Conservation (phyloP, 1,284 basidiomycete genomes). For the Pascua sp. region DNA sequence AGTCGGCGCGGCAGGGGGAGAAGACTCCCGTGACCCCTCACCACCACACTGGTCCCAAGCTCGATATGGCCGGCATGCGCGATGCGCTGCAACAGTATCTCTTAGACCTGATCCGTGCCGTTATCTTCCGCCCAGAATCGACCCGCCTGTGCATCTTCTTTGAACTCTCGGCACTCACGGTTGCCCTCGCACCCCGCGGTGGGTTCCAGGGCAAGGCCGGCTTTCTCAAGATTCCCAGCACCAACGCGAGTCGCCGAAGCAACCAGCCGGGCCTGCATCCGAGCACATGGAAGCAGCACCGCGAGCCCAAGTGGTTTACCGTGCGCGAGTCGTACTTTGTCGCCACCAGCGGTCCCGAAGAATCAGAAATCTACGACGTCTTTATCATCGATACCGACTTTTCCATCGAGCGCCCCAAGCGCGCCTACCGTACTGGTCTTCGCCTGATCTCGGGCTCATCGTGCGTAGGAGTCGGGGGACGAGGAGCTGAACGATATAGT, state of each 20-base stretch:
- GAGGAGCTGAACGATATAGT: neutral
- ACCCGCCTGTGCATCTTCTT: conserved; percentile 93
- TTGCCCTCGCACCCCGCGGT: conserved; percentile 75
- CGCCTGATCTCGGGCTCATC: conserved; percentile 32
- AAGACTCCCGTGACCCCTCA: neutral
- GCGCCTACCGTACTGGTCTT: conserved; percentile 45
- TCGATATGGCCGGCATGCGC: conserved; percentile 56
- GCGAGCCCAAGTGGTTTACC: conserved; percentile 84
- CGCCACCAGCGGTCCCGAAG: conserved; percentile 76
- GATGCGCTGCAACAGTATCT: conserved; percentile 85
- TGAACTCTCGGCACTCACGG: conserved; percentile 85
- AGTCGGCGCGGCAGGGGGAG: neutral
- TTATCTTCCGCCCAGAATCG: conserved; percentile 93
- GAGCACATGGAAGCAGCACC: conserved; percentile 62
- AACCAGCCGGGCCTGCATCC: conserved; percentile 50
- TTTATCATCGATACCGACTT: conserved; percentile 92
- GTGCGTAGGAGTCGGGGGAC: neutral
- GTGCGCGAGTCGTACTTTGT: conserved; percentile 91
- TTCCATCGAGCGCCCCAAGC: conserved; percentile 61
- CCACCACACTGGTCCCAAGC: neutral
- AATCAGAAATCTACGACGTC: conserved; percentile 83
- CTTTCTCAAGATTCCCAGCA: conserved; percentile 59
- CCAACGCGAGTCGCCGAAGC: conserved; percentile 50
- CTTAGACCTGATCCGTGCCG: conserved; percentile 79
- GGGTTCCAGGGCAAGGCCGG: conserved; percentile 83